Conservation (phyloP, 805 yeast species). For the Wickerhamomyces ciferrii region DNA sequence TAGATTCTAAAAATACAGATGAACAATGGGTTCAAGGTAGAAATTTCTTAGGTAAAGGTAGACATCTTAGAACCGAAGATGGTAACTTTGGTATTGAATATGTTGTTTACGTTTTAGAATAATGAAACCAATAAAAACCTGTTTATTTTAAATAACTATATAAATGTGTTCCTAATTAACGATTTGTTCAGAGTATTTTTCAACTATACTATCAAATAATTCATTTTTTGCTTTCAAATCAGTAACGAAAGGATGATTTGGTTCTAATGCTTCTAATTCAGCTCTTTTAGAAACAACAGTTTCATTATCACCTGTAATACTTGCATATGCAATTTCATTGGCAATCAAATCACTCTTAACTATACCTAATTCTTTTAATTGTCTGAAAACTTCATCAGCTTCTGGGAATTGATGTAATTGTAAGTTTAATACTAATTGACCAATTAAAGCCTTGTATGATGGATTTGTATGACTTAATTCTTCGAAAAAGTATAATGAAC, state of each 20-base stretch:
- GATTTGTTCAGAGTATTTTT: slow-evolving; percentile 39
- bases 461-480: slow-evolving; percentile 65
- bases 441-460: slow-evolving; percentile 44
- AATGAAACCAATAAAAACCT: background rate
- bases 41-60: slow-evolving; percentile 53
- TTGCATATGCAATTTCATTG: slow-evolving; percentile 58
- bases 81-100: slow-evolving; percentile 51
- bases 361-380: slow-evolving; percentile 37
- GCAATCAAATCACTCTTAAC: slow-evolving; percentile 51
- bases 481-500: slow-evolving; percentile 65
- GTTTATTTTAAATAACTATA: background rate
- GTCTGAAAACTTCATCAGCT: slow-evolving; percentile 59
- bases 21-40: slow-evolving; percentile 47
- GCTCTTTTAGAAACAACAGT: slow-evolving; percentile 33
- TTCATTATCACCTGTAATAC: slow-evolving; percentile 41
- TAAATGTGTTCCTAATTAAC: background rate
- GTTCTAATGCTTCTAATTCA: slow-evolving; percentile 40
- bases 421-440: slow-evolving; percentile 69
- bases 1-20: slow-evolving; percentile 37
- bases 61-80: slow-evolving; percentile 43
- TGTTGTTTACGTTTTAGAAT: slow-evolving; percentile 29
- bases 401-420: slow-evolving; percentile 80
- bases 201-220: slow-evolving; percentile 65
- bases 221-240: slow-evolving; percentile 59
- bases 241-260: slow-evolving; percentile 50